A percentile compares a stretch with the other conserved stretches of the same genome.
phyloP scores from a whole-genome alignment of 176 grass and related monocot species.

The Oryza rufipogon region DNA sequence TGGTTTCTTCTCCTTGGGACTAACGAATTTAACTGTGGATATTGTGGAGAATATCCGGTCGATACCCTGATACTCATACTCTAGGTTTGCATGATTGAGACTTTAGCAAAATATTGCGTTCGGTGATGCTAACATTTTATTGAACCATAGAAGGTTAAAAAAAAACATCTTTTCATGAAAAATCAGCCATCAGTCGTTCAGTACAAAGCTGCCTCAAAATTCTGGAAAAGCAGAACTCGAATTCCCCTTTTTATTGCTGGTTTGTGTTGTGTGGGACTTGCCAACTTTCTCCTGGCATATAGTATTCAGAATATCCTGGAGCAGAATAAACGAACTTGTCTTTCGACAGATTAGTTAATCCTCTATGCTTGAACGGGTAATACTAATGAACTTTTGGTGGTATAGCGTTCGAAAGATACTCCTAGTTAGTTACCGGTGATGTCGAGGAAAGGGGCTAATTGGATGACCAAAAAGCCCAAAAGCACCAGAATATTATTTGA shows the following conservation, averaged over 20 bases:
- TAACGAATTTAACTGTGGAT: slow-evolving; percentile 34
- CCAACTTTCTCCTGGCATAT: neutral
- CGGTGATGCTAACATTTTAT: neutral
- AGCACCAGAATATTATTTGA: neutral
- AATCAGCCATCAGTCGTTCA: no score
- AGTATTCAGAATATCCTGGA: neutral
- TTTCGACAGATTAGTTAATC: slow-evolving; percentile 16
- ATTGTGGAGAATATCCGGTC: slow-evolving; percentile 24
- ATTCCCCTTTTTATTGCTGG: neutral
- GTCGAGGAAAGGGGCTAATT: neutral
- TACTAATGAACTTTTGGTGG: slow-evolving; percentile 10
- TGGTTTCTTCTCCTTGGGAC: slow-evolving; percentile 14
- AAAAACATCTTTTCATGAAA: no score
- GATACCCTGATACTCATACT: neutral
- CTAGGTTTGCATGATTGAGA: neutral
- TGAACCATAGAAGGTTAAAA: no score
- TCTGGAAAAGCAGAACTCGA: neutral
- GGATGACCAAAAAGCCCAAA: neutral
- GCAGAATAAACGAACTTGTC: slow-evolving; percentile 13
- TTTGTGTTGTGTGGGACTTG: neutral
- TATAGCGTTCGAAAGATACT: slow-evolving; percentile 24
- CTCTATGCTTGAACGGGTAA: neutral
- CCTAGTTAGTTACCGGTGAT: slow-evolving; percentile 20
- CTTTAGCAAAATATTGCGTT: neutral
- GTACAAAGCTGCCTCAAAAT: neutral